A percentile compares a stretch with the other conserved stretches of the same genome.
These are phyloP conservation scores for Termitomyces sp. DNA, from an alignment of 768 basidiomycete species.

Conservation along the genomic window DNA sequence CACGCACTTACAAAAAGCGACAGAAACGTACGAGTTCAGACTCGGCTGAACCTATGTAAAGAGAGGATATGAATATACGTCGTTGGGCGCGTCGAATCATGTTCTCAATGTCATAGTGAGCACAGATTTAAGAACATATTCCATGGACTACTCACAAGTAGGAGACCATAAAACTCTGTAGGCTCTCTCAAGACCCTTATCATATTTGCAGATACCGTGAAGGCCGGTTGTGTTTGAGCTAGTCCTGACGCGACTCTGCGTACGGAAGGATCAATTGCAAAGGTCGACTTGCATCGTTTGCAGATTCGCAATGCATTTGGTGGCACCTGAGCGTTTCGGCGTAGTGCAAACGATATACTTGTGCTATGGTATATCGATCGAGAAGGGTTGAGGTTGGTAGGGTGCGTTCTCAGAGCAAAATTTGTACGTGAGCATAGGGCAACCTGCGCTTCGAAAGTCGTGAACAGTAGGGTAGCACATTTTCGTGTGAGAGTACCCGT, in stretches of 20 bases:
- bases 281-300: conserved; percentile 19
- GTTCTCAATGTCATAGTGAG: conserved; percentile 26
- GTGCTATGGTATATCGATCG: background rate
- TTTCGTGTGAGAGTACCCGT: conserved; percentile 5
- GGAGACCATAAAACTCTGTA: conserved; percentile 44
- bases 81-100: conserved; percentile 72
- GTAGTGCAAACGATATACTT: background rate
- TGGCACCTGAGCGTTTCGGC: background rate
- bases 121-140: background rate
- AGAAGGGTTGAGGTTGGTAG: background rate
- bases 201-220: conserved; percentile 37
- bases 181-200: conserved; percentile 55
- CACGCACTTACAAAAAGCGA: background rate
- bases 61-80: conserved; percentile 84
- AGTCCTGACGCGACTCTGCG: conserved; percentile 31
- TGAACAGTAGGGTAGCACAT: conserved; percentile 2
- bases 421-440: background rate
- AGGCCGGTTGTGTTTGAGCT: conserved; percentile 38
- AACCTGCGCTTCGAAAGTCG: background rate
- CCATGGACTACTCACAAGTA: conserved; percentile 36
- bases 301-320: background rate
- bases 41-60: conserved; percentile 84
- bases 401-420: background rate
- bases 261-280: conserved; percentile 26
- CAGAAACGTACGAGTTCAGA: conserved; percentile 59